A percentile compares a stretch with the other conserved stretches of the same genome.
Conservation (phyloP, 75 land plant genomes). For the Ceratopteris richardii region DNA sequence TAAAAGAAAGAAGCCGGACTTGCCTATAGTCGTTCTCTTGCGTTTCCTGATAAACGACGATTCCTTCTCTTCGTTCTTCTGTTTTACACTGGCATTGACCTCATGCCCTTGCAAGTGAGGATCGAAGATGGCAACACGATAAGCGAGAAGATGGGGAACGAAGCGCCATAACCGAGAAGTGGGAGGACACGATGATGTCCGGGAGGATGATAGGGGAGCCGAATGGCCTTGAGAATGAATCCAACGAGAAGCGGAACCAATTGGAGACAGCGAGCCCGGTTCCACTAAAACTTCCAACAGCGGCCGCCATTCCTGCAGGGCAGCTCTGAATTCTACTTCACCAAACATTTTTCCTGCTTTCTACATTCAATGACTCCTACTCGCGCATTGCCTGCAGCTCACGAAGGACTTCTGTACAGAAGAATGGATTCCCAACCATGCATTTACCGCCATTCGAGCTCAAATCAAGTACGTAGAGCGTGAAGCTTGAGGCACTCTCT, state of each 20-base stretch:
- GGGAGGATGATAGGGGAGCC: constrained; percentile 2
- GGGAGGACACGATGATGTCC: background rate
- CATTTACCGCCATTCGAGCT: too few relatives aligned
- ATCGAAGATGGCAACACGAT: constrained; percentile 9
- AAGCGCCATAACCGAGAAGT: constrained; percentile 15
- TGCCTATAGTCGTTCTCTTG: background rate
- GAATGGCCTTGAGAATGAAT: constrained; percentile 14
- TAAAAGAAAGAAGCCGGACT: background rate
- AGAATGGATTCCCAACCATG: too few relatives aligned
- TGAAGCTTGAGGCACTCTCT: too few relatives aligned
- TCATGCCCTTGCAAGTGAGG: background rate
- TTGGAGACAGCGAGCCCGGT: constrained; percentile 4
- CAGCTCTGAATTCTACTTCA: background rate
- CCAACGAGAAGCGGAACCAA: constrained; percentile 18
- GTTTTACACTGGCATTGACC: too few relatives aligned
- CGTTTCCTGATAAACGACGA: constrained; percentile 12
- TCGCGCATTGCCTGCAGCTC: too few relatives aligned
- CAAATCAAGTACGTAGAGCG: too few relatives aligned
- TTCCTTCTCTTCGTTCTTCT: too few relatives aligned
- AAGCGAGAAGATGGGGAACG: constrained; percentile 20
- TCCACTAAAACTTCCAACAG: background rate
- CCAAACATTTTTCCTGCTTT: too few relatives aligned
- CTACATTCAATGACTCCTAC: too few relatives aligned
- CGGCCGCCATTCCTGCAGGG: background rate
- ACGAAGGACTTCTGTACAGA: too few relatives aligned